Base-by-base conservation (phyloP, 1,284 basidiomycete genomes). In the Ganoderma boninense region DNA sequence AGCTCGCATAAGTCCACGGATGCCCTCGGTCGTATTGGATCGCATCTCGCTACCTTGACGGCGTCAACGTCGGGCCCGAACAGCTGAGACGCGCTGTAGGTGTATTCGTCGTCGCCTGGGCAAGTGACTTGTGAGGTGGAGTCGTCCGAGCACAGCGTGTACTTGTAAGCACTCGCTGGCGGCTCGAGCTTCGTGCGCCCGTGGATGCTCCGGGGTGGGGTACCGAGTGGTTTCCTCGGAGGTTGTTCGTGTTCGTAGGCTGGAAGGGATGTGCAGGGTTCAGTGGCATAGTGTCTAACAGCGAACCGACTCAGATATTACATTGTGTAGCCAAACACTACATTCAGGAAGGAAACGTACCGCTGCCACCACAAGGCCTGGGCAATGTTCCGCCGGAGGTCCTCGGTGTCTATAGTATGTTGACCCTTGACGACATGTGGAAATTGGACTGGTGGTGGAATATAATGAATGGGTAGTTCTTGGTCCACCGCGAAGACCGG, bases 1-100 rank as follows among this genome's bases (percentile, higher is more conserved):
- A 60, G n/a, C 18, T 60, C 35, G 35, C 57, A 23, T 11, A 40
- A 20, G 29, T 40, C 57, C 2, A 20, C 29, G 16, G 2, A 0
- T 14, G 29, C 29, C 32, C 56, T 57, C 20, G 56, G 56, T 35
- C 23, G 29, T 14, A 35, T 7, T n/a, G 29, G 23, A 1, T 32
- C 56, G 7, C 29, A 26, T 4, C 13, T 35, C 7, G 56, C 10
- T 3, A 57, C 35, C 57, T 23, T 60, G 29, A 20, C 38, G 10
- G 32, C n/a, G 57, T 40, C 38, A n/a, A 38, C 57, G 57, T 23
- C 57, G 57, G 35, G 32, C 2, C 57, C 57, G 57, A 60, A 60
- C 20, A 60, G 57, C 38, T 60, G 38, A 10, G 57, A 60, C 11
- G 57, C 35, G 16, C 29, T n/a, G 38, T 60, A 60, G n/a, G 11